A percentile compares a stretch with the other conserved stretches of the same genome.
Conservation (phyloP, 495 filamentous ascomycete genomes). For the Aspergillus mulundensis region DNA sequence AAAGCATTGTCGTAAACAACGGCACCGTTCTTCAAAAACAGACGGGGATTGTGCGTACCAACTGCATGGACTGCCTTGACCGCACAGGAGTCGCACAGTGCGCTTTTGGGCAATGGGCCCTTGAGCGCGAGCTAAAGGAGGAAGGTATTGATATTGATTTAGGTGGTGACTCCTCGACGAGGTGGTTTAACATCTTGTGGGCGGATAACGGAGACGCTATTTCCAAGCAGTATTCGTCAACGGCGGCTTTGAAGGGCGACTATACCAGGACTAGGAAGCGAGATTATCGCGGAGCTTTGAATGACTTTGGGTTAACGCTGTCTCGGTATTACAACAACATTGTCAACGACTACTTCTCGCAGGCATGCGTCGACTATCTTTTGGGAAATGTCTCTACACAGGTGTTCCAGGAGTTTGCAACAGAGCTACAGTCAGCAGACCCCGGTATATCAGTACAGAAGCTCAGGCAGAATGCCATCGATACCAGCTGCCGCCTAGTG, state of each 20-base stretch:
- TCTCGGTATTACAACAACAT: conserved; percentile 69
- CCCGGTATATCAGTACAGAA: conserved; percentile 79
- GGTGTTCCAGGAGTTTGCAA: conserved; percentile 89
- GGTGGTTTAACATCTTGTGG: conserved; percentile 94
- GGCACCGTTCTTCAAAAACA: conserved; percentile 54
- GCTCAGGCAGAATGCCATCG: conserved; percentile 83
- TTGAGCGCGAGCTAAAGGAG: conserved; percentile 71
- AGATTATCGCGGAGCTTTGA: conserved; percentile 84
- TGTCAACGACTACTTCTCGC: conserved; percentile 93
- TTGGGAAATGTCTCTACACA: conserved; percentile 77
- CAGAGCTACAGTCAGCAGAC: conserved; percentile 80
- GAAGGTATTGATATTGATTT: conserved; percentile 68
- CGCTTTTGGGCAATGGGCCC: conserved; percentile 69
- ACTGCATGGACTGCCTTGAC: conserved; percentile 98
- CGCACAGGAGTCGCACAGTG: conserved; percentile 91
- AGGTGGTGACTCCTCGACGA: conserved; percentile 65
- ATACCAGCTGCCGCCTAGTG: conserved; percentile 76
- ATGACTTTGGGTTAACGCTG: conserved; percentile 86
- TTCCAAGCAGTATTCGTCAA: conserved; percentile 71
- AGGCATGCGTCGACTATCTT: conserved; percentile 91
- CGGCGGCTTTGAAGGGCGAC: conserved; percentile 90
- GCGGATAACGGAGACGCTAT: conserved; percentile 80
- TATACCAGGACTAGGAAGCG: conserved; percentile 88
- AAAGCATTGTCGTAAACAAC: conserved; percentile 56
- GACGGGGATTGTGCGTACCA: conserved; percentile 75